These are phyloP conservation scores for Pelargonium myrrhifolium DNA, from an alignment of 441 rosid species.

Conservation along the genomic window DNA sequence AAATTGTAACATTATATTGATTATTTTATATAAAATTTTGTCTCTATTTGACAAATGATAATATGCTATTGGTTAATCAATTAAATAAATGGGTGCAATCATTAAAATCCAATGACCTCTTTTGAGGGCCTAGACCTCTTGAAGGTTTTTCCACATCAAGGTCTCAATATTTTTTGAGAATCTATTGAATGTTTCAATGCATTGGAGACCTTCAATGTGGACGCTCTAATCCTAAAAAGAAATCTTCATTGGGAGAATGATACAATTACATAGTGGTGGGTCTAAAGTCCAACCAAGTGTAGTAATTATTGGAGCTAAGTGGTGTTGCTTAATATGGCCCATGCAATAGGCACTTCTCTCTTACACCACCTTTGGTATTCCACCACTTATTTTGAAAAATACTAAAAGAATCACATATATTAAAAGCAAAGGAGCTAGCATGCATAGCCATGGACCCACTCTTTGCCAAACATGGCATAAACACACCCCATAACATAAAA, in stretches of 20 bases:
- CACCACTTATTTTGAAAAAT: background rate
- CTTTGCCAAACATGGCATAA: background rate
- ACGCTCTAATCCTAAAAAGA: background rate
- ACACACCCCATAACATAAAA: background rate
- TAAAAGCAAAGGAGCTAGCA: background rate
- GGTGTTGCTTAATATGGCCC: conserved; percentile 21
- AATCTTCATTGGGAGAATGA: conserved; percentile 4
- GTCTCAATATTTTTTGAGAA: too few species aligned
- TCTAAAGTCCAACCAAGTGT: conserved; percentile 20
- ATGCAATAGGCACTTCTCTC: conserved; percentile 14
- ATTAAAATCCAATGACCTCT: too few species aligned
- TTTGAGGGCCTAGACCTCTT: too few species aligned
- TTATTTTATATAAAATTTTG: too few species aligned
- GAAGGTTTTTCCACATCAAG: too few species aligned
- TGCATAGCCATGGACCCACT: conserved; percentile 7
- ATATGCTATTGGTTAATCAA: too few species aligned
- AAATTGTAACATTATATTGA: too few species aligned
- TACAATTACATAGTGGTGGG: conserved; percentile 20
- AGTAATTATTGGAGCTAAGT: conserved; percentile 24
- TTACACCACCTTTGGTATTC: conserved; percentile 10
- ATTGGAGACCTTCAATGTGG: too few species aligned
- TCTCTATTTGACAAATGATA: too few species aligned
- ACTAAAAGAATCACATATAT: background rate
- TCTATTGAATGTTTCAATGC: too few species aligned
- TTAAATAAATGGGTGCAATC: too few species aligned